A percentile compares a stretch with the other conserved stretches of the same genome.
These are phyloP conservation scores for Penicillium verrucosum DNA, from an alignment of 2,329 filamentous ascomycete genomes.

Conservation along the genomic window DNA sequence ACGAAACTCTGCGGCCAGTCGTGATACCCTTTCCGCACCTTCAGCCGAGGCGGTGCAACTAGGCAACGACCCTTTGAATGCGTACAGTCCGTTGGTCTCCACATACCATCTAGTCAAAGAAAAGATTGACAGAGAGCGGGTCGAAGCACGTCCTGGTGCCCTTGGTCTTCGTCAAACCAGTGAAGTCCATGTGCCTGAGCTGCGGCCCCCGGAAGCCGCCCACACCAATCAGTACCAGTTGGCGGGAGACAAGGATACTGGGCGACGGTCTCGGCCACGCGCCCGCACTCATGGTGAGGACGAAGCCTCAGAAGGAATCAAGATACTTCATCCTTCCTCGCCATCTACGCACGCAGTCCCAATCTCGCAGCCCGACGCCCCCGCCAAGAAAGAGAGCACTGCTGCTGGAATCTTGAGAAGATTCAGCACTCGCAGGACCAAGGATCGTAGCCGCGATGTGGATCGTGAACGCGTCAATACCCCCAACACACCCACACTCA, in stretches of 20 bases:
- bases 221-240: constrained; percentile 92
- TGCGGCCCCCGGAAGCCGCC: constrained; percentile 77
- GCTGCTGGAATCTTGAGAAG: constrained; percentile 80
- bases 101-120: constrained; percentile 96
- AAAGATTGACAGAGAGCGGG: constrained; percentile 77
- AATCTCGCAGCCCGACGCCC: constrained; percentile 58
- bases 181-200: constrained; percentile 67
- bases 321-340: constrained; percentile 59
- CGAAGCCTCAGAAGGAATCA: constrained; percentile 71
- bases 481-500: constrained; percentile 70
- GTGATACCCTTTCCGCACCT: constrained; percentile 78
- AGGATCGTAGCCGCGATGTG: constrained; percentile 50
- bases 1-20: constrained; percentile 76
- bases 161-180: constrained; percentile 55
- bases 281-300: constrained; percentile 94
- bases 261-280: constrained; percentile 75
- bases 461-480: constrained; percentile 54
- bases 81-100: constrained; percentile 86
- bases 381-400: constrained; percentile 78
- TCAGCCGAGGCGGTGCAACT: constrained; percentile 81
- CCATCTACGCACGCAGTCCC: constrained; percentile 48
- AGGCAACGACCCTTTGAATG: constrained; percentile 84
- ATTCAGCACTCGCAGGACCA: constrained; percentile 81
- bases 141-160: constrained; percentile 59
- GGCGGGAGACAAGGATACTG: constrained; percentile 81